Evolutionary conservation across 78 protist species (phyloP), one percentile per base, ranked within the genome.

Genomic region (Guillardia theta): DNA sequence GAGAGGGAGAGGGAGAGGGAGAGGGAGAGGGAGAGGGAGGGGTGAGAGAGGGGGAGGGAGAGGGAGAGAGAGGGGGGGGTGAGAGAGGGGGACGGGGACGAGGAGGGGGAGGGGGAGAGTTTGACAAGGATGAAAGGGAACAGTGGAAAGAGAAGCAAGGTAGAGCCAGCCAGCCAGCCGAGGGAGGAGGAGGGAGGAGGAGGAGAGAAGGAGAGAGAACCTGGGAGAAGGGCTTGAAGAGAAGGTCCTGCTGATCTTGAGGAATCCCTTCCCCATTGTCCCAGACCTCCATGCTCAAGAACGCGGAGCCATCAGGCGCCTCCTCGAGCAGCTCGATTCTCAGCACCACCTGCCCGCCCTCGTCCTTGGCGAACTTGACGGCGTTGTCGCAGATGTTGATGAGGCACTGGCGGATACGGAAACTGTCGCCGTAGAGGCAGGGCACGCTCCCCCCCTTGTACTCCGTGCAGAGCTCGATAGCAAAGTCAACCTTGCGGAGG

Each of bases 181-280:
- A 15, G 58, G 58, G 58, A 15, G 15, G 58, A 50, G 58, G 58
- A 15, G 58, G 10, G 58, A 19, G 58, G 10, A 15, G 10, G 58
- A 19, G 70, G 70, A 58, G 70, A 6, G 70, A 58, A 30, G 6
- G 70, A 58, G 6, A 6, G 70, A 58, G 70, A 6, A 78, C 90
- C 33, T 78, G 90, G 50, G 90, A 43, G 48, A 78, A 78, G 30
- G 90, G 90, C 24, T 78, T 37, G 90, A 78, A 78, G 50, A 78
- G 90, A 27, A 78, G 90, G 48, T 10, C 10, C 15, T 24, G 90
- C 9, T 78, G 39, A 48, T 78, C 90, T 10, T 0, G 41, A 19
- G 45, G 50, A 5, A 78, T 78, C 30, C 90, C 90, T 19, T 27
- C 18, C 53, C 90, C 90, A 48, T 78, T 44, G 50, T 78, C 90